These are phyloP conservation scores for Xylariomycetidae sp. DNA, from an alignment of 2,329 filamentous ascomycete genomes.

Conservation along the genomic window DNA sequence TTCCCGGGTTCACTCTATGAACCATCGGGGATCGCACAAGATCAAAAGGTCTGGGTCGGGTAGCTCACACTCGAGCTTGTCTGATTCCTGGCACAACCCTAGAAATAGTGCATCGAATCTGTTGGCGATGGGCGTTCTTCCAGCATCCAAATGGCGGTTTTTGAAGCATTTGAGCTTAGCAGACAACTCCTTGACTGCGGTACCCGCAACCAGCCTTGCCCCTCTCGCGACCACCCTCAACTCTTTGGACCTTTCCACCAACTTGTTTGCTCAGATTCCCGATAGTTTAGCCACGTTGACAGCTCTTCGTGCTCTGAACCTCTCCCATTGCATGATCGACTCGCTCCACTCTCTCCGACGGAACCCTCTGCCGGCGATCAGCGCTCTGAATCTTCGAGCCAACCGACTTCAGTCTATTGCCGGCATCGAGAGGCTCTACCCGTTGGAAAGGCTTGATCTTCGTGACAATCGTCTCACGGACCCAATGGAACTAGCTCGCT, in stretches of 20 bases:
- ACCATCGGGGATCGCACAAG: slow-evolving; percentile 65
- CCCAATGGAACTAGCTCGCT: slow-evolving; percentile 80
- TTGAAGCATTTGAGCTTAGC: slow-evolving; percentile 85
- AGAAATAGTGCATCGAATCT: slow-evolving; percentile 77
- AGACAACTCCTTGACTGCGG: slow-evolving; percentile 82
- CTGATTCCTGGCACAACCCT: slow-evolving; percentile 59
- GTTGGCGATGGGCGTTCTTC: slow-evolving; percentile 65
- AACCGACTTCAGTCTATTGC: slow-evolving; percentile 85
- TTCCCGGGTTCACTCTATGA: slow-evolving; percentile 66
- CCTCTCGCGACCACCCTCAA: slow-evolving; percentile 85
- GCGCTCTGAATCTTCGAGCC: slow-evolving; percentile 81
- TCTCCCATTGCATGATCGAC: slow-evolving; percentile 97
- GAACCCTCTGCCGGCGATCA: slow-evolving; percentile 88
- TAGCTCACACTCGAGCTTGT: slow-evolving; percentile 80
- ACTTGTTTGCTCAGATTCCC: slow-evolving; percentile 90
- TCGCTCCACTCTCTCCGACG: slow-evolving; percentile 82
- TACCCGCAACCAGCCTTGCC: slow-evolving; percentile 69
- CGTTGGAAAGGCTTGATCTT: slow-evolving; percentile 84
- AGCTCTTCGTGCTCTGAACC: slow-evolving; percentile 83
- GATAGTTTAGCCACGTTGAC: slow-evolving; percentile 84
- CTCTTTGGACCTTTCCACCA: slow-evolving; percentile 87
- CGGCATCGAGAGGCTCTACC: slow-evolving; percentile 83
- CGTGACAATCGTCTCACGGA: slow-evolving; percentile 90
- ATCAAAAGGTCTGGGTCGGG: slow-evolving; percentile 84
- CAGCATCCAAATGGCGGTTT: slow-evolving; percentile 90